phyloP scores from a whole-genome alignment of 164 flowering plant genomes.

The Annona cherimola region DNA sequence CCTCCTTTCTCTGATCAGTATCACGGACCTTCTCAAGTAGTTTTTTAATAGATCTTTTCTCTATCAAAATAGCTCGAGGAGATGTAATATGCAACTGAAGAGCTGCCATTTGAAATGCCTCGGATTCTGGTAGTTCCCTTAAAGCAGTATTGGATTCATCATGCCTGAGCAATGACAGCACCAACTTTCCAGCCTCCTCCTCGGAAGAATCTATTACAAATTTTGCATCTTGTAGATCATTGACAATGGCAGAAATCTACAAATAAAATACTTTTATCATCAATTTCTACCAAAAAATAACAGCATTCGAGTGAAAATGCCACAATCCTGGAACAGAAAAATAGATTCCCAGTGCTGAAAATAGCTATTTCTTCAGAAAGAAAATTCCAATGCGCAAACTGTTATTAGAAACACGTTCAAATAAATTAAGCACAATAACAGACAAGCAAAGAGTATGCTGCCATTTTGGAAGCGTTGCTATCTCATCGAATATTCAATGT shows the following conservation, averaged over 20 bases:
- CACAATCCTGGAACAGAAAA: neutral
- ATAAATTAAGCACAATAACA: neutral
- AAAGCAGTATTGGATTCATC: slow-evolving; percentile 30
- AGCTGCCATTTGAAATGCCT: slow-evolving; percentile 50
- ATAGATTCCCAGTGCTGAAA: neutral
- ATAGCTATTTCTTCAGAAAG: neutral
- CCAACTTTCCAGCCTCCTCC: slow-evolving; percentile 63
- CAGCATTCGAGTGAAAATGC: neutral
- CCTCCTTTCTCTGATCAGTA: slow-evolving; percentile 41
- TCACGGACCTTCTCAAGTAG: slow-evolving; percentile 38
- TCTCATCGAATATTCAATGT: neutral
- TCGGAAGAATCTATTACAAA: slow-evolving; percentile 56
- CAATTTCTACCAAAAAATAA: neutral
- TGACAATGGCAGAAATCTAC: slow-evolving; percentile 64
- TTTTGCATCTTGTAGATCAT: slow-evolving; percentile 41
- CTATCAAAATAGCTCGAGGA: slow-evolving; percentile 50
- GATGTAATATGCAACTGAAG: slow-evolving; percentile 50
- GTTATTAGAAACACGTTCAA: neutral
- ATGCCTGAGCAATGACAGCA: slow-evolving; percentile 42
- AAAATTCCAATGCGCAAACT: neutral
- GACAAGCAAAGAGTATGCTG: no score
- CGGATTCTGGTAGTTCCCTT: slow-evolving; percentile 29
- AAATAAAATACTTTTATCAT: slow-evolving; percentile 5
- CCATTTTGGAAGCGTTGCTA: no score
- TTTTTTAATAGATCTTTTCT: slow-evolving; percentile 65